phyloP scores from a whole-genome alignment of 1,284 basidiomycete genomes.

The Trichosporon ovoides region DNA sequence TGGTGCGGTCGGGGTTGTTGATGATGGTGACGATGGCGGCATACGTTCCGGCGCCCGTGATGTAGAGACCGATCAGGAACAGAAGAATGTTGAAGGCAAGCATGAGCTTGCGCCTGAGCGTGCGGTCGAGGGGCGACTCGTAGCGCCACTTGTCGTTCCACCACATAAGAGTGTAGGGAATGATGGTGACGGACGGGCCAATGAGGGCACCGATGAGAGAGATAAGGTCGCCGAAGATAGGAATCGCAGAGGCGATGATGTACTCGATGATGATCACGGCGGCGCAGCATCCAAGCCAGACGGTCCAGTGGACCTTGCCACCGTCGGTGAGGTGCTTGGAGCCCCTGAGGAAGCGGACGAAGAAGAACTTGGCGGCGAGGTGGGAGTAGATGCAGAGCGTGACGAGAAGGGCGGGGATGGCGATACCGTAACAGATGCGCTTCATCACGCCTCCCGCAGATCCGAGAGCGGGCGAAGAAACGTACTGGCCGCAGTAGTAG shows the following conservation, averaged over 20 bases:
- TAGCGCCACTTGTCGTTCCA: slow-evolving; percentile 30
- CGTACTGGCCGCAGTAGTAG: slow-evolving; percentile 42
- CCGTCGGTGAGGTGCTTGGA: slow-evolving; percentile 57
- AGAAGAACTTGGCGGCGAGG: slow-evolving; percentile 57
- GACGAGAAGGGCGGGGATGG: slow-evolving; percentile 40
- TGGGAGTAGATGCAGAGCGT: slow-evolving; percentile 24
- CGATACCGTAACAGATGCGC: slow-evolving; percentile 47
- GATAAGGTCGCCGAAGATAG: slow-evolving; percentile 26
- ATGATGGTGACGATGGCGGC: slow-evolving; percentile 31
- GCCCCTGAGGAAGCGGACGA: slow-evolving; percentile 58
- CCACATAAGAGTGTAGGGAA: slow-evolving; percentile 30
- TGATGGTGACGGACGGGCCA: slow-evolving; percentile 18
- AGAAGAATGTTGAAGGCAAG: slow-evolving; percentile 15
- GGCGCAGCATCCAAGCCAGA: slow-evolving; percentile 54
- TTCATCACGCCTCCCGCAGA: slow-evolving; percentile 44
- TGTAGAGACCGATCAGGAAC: slow-evolving; percentile 26
- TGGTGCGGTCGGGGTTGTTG: slow-evolving; percentile 19
- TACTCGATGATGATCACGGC: slow-evolving; percentile 13
- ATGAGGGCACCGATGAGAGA: slow-evolving; percentile 32
- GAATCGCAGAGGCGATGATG: slow-evolving; percentile 21
- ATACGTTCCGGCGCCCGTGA: slow-evolving; percentile 34
- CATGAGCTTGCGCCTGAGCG: not conserved
- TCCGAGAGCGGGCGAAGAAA: slow-evolving; percentile 45
- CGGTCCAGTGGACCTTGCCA: slow-evolving; percentile 57
- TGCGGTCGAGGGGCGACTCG: slow-evolving; percentile 8